Evolutionary conservation across 345 rosid genomes (phyloP).

Genomic region (Zanthoxylum bungeanum): DNA sequence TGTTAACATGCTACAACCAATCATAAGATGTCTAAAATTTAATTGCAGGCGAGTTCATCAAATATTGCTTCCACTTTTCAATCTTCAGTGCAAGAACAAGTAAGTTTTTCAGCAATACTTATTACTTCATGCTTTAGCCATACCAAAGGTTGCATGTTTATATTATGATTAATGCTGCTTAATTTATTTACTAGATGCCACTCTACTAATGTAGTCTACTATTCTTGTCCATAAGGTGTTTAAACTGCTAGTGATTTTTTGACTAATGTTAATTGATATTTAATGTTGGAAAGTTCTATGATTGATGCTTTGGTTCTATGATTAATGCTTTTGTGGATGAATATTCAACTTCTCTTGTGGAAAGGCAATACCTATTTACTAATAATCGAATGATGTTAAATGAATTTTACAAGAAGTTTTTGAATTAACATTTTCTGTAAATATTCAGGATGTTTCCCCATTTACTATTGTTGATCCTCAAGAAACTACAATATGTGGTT

Average conservation of each 20-base stretch:
- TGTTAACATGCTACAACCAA: not conserved
- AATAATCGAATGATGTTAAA: not conserved
- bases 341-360: conserved; percentile 24
- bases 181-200: too few species aligned
- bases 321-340: too few species aligned
- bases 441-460: conserved; percentile 15
- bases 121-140: not conserved
- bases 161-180: not conserved
- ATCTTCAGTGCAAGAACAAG: conserved; percentile 29
- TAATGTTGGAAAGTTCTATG: not conserved
- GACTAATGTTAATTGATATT: not conserved
- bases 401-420: not conserved
- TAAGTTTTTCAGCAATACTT: conserved; percentile 17
- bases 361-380: not conserved
- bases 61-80: conserved; percentile 26
- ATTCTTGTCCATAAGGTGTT: too few species aligned
- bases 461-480: not conserved
- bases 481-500: conserved; percentile 15
- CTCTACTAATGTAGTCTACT: too few species aligned
- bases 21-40: not conserved
- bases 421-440: not conserved
- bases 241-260: too few species aligned
- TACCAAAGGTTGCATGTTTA: not conserved
- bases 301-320: not conserved
- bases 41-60: conserved; percentile 34